phyloP scores from a whole-genome alignment of 1,284 basidiomycete species.

The Ustilago tritici region DNA sequence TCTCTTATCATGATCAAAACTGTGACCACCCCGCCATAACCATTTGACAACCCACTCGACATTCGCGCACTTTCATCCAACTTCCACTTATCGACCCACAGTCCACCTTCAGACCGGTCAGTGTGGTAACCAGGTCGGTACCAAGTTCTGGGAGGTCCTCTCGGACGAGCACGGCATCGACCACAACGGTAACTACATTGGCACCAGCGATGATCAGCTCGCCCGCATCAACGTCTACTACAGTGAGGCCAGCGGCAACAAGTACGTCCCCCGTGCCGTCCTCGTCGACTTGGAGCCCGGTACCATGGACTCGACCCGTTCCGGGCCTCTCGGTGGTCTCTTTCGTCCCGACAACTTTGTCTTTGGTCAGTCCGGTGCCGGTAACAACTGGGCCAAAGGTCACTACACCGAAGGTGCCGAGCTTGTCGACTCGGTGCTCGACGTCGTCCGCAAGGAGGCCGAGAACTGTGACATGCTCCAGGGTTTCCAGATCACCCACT shows the following conservation, averaged over 20 bases:
- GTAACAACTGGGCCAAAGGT: constrained; percentile 90
- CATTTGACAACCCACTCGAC: background rate
- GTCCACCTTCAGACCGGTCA: constrained; percentile 70
- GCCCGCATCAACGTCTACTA: constrained; percentile 81
- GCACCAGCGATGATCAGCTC: constrained; percentile 92
- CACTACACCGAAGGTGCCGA: constrained; percentile 76
- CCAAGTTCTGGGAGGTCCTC: constrained; percentile 98
- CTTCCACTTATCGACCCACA: constrained; percentile 11
- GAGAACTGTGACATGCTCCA: constrained; percentile 89
- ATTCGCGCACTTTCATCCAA: background rate
- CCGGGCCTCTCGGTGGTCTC: constrained; percentile 78
- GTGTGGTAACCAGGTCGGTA: constrained; percentile 73
- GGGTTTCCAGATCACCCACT: constrained; percentile 93
- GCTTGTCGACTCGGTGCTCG: constrained; percentile 85
- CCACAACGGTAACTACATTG: constrained; percentile 88
- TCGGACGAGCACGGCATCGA: constrained; percentile 98
- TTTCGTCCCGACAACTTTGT: constrained; percentile 87
- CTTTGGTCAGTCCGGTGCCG: constrained; percentile 77
- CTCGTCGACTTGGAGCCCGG: constrained; percentile 92
- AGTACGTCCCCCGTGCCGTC: constrained; percentile 93
- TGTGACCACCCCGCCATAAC: background rate
- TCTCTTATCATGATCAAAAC: background rate
- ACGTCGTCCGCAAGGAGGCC: constrained; percentile 70
- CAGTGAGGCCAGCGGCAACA: constrained; percentile 71
- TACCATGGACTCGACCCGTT: constrained; percentile 79